Base-by-base conservation (phyloP, 805 yeast genomes). In the Metahyphopichia silvanorum region DNA sequence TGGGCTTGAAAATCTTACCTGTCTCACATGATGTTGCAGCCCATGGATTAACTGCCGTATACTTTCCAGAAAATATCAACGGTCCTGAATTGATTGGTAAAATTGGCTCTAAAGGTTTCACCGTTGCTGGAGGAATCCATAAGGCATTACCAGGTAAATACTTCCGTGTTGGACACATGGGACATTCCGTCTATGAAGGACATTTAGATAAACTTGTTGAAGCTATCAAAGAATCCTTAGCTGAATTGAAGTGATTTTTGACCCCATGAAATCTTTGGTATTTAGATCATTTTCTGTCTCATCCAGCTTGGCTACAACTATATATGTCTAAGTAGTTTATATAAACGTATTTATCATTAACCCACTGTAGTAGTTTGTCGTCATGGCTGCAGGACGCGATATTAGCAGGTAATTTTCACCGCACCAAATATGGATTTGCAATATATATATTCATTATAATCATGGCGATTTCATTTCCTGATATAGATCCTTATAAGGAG, bases 151-250 rank as follows among this genome's bases (percentile, higher is more conserved):
- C 77, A 29, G 74, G 83, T 38, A 80, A 82, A 57, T 89, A 89
- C 66, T 86, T 91, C 69, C 77, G 98, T 62, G 79, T 89, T 38
- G 98, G 98, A 21, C 98, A 89, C 65, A 91, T 91, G 98, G 96
- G 97, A 42, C 80, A 78, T 38, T 74, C 88, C 29, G 59, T 66
- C n/a, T 60, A 62, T 39, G 63, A 54, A 33, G 71, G 69, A 28
- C 71, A 66, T 37, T 53, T 66, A 19, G 66, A 58, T 29, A 36
- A 49, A 40, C 52, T 66, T 28, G 37, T 55, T 15, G 46, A 38
- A 11, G 66, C 70, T 12, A 56, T 66, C 34, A 42, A 50, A 38
- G 69, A 64, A 29, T 35, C 59, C 7, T 43, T 55, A 23, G 15
- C 37, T 5, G 62, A 55, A 39, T 47, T 56, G 20, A 33, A 33